phyloP scores from a whole-genome alignment of 2,329 filamentous ascomycete genomes.

The Hymenoscyphus salicellus region DNA sequence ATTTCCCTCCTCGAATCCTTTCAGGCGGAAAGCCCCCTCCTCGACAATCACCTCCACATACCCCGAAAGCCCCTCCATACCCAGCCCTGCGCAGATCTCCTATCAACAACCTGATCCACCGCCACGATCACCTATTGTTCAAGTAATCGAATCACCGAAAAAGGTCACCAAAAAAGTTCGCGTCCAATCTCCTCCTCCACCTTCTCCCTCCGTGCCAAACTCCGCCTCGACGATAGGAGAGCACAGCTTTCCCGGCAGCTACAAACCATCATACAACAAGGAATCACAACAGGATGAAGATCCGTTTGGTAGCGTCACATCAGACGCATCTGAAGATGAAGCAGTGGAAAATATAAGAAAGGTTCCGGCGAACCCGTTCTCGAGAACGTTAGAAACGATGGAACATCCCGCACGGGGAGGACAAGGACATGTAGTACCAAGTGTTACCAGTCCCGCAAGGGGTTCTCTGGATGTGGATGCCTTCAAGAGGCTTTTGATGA shows the following conservation, averaged over 20 bases:
- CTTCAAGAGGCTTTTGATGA: constrained; percentile 73
- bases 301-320: constrained; percentile 35
- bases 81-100: constrained; percentile 15
- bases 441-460: constrained; percentile 34
- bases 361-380: constrained; percentile 53
- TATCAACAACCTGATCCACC: constrained; percentile 20
- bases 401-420: constrained; percentile 38
- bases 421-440: constrained; percentile 18
- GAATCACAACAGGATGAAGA: constrained; percentile 36
- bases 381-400: constrained; percentile 52
- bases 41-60: constrained; percentile 15
- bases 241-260: constrained; percentile 24
- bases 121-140: constrained; percentile 13
- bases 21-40: constrained; percentile 32
- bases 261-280: constrained; percentile 25
- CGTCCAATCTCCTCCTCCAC: constrained; percentile 61
- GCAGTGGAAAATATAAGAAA: constrained; percentile 20
- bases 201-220: constrained; percentile 48
- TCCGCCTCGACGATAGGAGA: constrained; percentile 40
- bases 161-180: constrained; percentile 59
- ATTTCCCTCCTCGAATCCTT: constrained; percentile 36
- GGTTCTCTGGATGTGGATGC: constrained; percentile 69
- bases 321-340: constrained; percentile 33
- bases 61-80: constrained; percentile 20
- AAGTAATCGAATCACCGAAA: constrained; percentile 23